Percentiles rank a stretch among this genome's conserved stretches.
These are phyloP conservation scores for Vinca minor DNA, from an alignment of 257 asterid species.

Conservation along the genomic window DNA sequence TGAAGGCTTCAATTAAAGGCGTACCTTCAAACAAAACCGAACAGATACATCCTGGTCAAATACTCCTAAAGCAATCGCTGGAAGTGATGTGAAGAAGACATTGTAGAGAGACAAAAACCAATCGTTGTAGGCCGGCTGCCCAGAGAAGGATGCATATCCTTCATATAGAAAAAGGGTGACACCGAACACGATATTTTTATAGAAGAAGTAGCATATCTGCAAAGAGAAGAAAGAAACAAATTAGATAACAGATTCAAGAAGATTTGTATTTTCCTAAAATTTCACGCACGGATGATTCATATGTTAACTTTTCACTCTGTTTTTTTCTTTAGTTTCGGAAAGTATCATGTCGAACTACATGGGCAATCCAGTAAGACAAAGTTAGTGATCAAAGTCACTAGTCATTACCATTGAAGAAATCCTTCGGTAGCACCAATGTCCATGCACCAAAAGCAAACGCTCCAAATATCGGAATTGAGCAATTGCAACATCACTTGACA, in stretches of 20 bases:
- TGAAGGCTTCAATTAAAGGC: background rate
- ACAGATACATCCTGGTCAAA: slow-evolving; percentile 70
- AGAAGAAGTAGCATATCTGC: slow-evolving; percentile 85
- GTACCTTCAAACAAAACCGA: slow-evolving; percentile 36
- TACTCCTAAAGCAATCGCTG: slow-evolving; percentile 58
- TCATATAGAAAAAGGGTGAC: slow-evolving; percentile 61
- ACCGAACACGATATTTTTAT: slow-evolving; percentile 61
- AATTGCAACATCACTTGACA: slow-evolving; percentile 88
- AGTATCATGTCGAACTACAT: no score
- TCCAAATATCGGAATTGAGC: slow-evolving; percentile 82
- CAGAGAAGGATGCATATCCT: slow-evolving; percentile 59
- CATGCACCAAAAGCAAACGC: slow-evolving; percentile 85
- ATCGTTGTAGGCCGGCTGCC: slow-evolving; percentile 62
- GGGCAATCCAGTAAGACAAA: no score
- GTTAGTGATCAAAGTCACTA: background rate
- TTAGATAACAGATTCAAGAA: slow-evolving; percentile 6
- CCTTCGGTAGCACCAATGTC: slow-evolving; percentile 96
- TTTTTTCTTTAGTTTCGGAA: no score
- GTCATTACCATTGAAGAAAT: slow-evolving; percentile 71
- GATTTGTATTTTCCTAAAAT: background rate
- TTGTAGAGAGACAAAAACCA: slow-evolving; percentile 64
- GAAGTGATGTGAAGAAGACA: slow-evolving; percentile 59
- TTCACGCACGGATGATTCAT: background rate
- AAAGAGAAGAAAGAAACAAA: slow-evolving; percentile 5
- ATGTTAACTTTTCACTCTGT: no score